Base-by-base conservation (phyloP, 2,329 filamentous ascomycete species). In the Westerdykella aurantiaca region DNA sequence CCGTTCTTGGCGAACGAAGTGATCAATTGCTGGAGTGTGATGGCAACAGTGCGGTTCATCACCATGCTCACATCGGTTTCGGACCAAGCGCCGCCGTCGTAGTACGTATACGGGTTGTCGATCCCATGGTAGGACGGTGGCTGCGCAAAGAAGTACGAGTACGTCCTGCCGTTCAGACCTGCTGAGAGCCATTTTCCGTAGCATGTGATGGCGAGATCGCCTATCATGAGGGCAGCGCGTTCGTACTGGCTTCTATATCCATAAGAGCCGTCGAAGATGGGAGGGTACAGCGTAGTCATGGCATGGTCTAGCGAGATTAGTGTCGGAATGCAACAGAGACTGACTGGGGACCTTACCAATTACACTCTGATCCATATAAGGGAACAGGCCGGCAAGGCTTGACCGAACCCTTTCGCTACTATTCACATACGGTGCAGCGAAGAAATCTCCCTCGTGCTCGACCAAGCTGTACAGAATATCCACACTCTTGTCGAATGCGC, bases 401-500 rank as follows among this genome's bases (percentile, higher is more conserved):
- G 64, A 60, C 5, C 14, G 25, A 17, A 37, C 9, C 17, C 16
- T 6, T 42, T 45, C 33, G 13, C 5, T 25, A 21, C 21, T 18
- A 22, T 29, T 41, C 13, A 33, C 11, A 13, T 5, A 29, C 11
- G 43, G 38, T 23, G 43, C 18, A 6, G 45, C 39, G 25, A 47
- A 47, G 16, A 47, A 31, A 13, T 37, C 10, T 6, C 58, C 49
- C 42, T 69, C 70, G 50, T 69, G 63, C 6, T 43, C 38, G 31
- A 25, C 38, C 22, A 56, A 33, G 4, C 63, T 60, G 18, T 61
- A 52, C 64, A 79, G 71, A 31, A 79, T 45, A 6, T 55, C 67
- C 12, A 78, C 44, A 38, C 61, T 63, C 38, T 68, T 67, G 51
- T 73, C 71, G 43, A 67, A 78, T 17, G 65, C 55, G 1, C 72